phyloP scores from a whole-genome alignment of 1,284 basidiomycete species.

The Boletus sp. region DNA sequence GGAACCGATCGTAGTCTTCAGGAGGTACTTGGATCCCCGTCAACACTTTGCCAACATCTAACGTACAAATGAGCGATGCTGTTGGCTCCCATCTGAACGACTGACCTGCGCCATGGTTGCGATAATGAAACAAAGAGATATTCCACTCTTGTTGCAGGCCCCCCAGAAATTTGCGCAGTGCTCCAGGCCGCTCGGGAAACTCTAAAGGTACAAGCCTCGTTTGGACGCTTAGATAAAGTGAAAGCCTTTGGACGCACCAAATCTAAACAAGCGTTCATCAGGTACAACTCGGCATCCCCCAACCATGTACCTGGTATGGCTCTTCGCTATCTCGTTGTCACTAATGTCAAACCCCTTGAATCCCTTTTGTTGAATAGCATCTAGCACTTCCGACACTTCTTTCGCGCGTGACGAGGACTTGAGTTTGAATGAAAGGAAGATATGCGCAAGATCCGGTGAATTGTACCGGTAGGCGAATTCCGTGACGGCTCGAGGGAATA shows the following conservation, averaged over 20 bases:
- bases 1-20: conserved; percentile 61
- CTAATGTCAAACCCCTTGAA: conserved; percentile 90
- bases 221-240: neutral
- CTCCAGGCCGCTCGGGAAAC: conserved; percentile 94
- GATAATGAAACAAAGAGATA: conserved; percentile 95
- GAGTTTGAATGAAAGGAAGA: conserved; percentile 90
- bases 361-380: conserved; percentile 56
- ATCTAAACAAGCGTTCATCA: conserved; percentile 89
- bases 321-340: conserved; percentile 94
- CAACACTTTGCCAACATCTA: conserved; percentile 88
- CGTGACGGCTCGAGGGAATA: conserved; percentile 91
- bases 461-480: conserved; percentile 95
- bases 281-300: conserved; percentile 77
- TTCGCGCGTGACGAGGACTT: conserved; percentile 56
- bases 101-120: conserved; percentile 92
- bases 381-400: conserved; percentile 69
- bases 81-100: conserved; percentile 3
- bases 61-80: conserved; percentile 8
- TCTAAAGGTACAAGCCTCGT: conserved; percentile 45
- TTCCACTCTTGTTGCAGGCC: conserved; percentile 88
- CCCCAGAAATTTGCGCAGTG: conserved; percentile 84
- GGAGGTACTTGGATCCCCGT: conserved; percentile 91
- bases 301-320: conserved; percentile 91
- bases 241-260: conserved; percentile 56
- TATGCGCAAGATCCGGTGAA: conserved; percentile 65